Evolutionary conservation across 148 eudicot genomes (phyloP).

Genomic region (Rhododendron griersonianum): DNA sequence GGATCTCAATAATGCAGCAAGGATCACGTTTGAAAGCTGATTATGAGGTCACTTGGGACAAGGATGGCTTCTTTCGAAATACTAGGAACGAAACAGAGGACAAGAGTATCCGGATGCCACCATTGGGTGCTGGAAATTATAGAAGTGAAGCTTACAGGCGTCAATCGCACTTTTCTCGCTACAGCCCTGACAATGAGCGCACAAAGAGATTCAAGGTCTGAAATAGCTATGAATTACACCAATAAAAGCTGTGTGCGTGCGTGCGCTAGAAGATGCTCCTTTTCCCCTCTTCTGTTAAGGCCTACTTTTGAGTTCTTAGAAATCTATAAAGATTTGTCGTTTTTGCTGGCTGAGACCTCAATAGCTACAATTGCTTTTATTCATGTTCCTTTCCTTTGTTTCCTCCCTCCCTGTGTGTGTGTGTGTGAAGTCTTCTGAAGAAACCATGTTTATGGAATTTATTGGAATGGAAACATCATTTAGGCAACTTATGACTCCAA

Average conservation of each 20-base stretch:
- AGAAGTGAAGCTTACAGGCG: constrained; percentile 44
- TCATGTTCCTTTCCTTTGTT: neutral
- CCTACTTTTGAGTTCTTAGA: neutral
- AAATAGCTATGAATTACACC: constrained; percentile 1
- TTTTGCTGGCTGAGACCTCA: neutral
- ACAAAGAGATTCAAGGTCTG: constrained; percentile 73
- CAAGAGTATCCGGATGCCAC: constrained; percentile 27
- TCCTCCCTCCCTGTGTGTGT: neutral
- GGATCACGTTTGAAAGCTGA: constrained; percentile 85
- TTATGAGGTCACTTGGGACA: constrained; percentile 80
- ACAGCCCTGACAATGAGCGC: constrained; percentile 48
- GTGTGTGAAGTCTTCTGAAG: neutral
- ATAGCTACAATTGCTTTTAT: neutral
- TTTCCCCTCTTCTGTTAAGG: neutral
- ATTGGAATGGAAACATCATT: neutral
- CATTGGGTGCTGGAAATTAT: constrained; percentile 27
- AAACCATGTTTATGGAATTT: neutral
- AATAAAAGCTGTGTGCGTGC: neutral
- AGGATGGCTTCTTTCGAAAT: constrained; percentile 50
- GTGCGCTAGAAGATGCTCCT: neutral
- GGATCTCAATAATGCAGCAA: constrained; percentile 40
- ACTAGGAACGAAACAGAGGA: constrained; percentile 36
- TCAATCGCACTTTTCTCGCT: constrained; percentile 36
- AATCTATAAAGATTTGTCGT: neutral
- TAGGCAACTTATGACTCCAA: neutral